Conservation (phyloP, 352 stramenopile species). For the Detonula confervacea region DNA sequence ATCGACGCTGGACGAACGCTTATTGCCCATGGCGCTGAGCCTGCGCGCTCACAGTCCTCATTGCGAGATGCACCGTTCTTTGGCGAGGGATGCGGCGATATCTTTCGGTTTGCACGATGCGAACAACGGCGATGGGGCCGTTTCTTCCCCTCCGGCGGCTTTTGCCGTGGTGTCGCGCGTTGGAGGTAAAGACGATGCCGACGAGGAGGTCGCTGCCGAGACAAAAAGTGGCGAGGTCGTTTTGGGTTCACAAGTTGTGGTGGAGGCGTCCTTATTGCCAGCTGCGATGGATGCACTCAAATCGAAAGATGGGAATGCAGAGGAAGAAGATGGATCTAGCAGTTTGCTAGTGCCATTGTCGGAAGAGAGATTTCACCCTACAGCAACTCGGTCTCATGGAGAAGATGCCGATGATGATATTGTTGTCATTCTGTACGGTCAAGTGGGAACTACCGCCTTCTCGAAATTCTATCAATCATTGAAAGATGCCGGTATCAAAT, state of each 20-base stretch:
- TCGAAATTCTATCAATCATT: conserved; percentile 65
- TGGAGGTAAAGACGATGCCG: conserved; percentile 1
- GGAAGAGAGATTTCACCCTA: conserved; percentile 33
- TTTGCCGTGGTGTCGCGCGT: conserved; percentile 42
- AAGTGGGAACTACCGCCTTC: conserved; percentile 71
- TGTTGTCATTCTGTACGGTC: conserved; percentile 75
- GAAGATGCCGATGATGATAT: conserved; percentile 17
- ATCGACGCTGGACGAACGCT: conserved; percentile 39
- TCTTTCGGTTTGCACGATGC: conserved; percentile 46
- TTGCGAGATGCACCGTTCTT: conserved; percentile 79
- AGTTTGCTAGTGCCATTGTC: conserved; percentile 39
- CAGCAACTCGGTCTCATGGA: background rate
- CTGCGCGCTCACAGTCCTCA: conserved; percentile 69
- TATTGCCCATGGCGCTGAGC: conserved; percentile 64
- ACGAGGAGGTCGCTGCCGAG: background rate
- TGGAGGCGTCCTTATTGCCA: conserved; percentile 34
- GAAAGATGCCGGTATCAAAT: conserved; percentile 45
- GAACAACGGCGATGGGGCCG: background rate
- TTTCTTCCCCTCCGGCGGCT: conserved; percentile 10
- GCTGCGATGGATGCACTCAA: conserved; percentile 30
- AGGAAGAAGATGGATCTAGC: background rate
- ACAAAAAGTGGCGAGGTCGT: background rate
- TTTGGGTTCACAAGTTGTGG: conserved; percentile 31
- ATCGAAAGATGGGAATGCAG: background rate
- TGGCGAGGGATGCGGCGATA: conserved; percentile 65